Evolutionary conservation across 805 yeast genomes (phyloP), one percentile per base, ranked within the genome.

Genomic region (Wickerhamomyces subpelliculosus): DNA sequence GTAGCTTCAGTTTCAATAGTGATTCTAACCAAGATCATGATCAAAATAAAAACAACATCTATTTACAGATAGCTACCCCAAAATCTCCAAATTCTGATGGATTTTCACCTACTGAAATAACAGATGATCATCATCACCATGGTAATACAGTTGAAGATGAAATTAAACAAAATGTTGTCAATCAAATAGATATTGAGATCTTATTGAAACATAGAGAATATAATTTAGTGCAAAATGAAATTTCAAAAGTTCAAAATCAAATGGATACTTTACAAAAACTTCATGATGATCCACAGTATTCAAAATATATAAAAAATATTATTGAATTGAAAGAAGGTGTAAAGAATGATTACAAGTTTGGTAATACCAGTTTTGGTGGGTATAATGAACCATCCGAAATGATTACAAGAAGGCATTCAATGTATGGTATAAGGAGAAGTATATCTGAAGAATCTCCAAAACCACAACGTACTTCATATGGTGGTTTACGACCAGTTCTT

Each of bases 181-280:
- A 72, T 41, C 77, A 75, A 45, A 60, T 79, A 16, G 80, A 79
- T 51, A 51, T 78, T 32, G 84, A 79, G 46, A 75, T 79, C 11
- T 49, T 80, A 22, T 57, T 80, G 35, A 78, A 75, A 38, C 81
- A 78, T 55, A 67, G 72, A 40, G 84, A 80, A 52, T 52, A 70
- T 32, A 60, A 65, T 27, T 53, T 68, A 17, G 64, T 77, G 1
- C 71, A 74, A 37, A 66, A 67, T 29, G 84, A 79, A 46, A 64
- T 78, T 2, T 67, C 70, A 12, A 74, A 74, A 45, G 73, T 78
- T 25, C 79, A 77, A 50, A 67, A 80, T 1, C 79, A 78, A 45
- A 60, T 80, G 67, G 60, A 70, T 10, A 64, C 75, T 3, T 48
- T 80, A 42, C 62, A 76, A 37, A 68, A 68, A 19, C 38, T 66